Evolutionary conservation across 148 eudicot species (phyloP), one percentile per base, ranked within the genome.

Genomic region (Vaccinium macrocarpon): DNA sequence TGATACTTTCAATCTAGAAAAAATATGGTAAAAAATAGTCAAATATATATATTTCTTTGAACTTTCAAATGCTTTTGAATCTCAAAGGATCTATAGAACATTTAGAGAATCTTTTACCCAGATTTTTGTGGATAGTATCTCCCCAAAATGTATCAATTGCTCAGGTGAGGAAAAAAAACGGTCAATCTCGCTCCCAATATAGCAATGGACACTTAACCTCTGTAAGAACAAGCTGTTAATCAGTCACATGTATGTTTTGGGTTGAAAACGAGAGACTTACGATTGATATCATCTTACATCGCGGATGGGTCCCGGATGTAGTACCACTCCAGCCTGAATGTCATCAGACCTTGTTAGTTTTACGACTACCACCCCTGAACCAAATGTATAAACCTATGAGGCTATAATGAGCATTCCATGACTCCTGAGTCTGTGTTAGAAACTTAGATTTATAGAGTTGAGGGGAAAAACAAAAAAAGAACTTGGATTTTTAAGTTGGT

Each of bases 121-220:
- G 88, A 23, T n/a, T 80, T 87, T 90, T 50, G 88, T 85, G 6
- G 89, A 82, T 82, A 92, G 79, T 49, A 88, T 85, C 68, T 88
- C 85, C 76, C 79, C 93, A 5, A 90, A 83, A 5, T 84, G 86
- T 76, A 87, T 92, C 42, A 90, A 8, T 49, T 83, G 80, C 68
- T 91, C 92, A 1, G 93, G 85, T 35, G 94, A 85, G 23, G 85
- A 87, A 50, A n/a, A n/a, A n/a, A 2, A 7, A 3, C 70, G 51
- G 81, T 92, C 94, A 61, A 71, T 64, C 82, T 92, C 93, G 55
- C 93, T 32, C 92, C 94, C 74, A 91, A 74, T 64, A 92, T 80
- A 14, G 93, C 83, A 61, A 88, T 74, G 95, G 92, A 55, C 64
- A 42, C 77, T 91, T 92, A 5, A 89, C 86, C 74, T 84, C 95